Base-by-base conservation (phyloP, 2,329 filamentous ascomycete species). In the Cladophialophora psammophila region DNA sequence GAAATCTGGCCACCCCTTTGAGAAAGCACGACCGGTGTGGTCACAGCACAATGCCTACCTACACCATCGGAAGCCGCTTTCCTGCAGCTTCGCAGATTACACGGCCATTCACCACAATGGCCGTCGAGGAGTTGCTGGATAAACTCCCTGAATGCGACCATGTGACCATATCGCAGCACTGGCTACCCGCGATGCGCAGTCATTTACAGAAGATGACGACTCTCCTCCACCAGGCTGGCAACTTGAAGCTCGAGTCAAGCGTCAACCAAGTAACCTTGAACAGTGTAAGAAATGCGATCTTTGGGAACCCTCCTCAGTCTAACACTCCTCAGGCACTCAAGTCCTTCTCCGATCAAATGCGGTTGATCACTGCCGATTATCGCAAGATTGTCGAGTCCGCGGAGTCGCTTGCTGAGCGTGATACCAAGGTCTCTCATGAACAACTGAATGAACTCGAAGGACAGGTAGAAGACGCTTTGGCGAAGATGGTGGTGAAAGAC, bases 341-440 rank as follows among this genome's bases (percentile, higher is more conserved):
- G 26, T 38, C 40, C 13, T 66, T 69, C 38, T 52, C 61, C 35
- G 42, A 63, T 34, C 60, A 69, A 20, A 42, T 70, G 32, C 63
- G 66, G 6, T 40, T 57, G n/a, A 63, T 70, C 57, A 60, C 69
- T 34, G 50, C 54, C 15, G 57, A 66, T 10, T 71, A 68, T 40
- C 67, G 45, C 48, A 66, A 65, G 42, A 60, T 64, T 26, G 56
- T 71, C 42, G 64, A 69, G 45, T 65, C 67, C 8, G 69, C 69
- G 8, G 67, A 71, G 31, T 67, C 65, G n/a, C 65, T 71, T 20
- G 64, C 63, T 12, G 63, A 71, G 26, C 67, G 69, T 45, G 69
- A 71, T 40, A 63, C 45, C 13, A 61, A 59, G 40, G 53, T 18
- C 34, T 52, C 31, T 12, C 53, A 65, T 38, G 62, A 69, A 6